Evolutionary conservation across 2,329 filamentous ascomycete species (phyloP).

Genomic region (Aspergillus alliaceus): DNA sequence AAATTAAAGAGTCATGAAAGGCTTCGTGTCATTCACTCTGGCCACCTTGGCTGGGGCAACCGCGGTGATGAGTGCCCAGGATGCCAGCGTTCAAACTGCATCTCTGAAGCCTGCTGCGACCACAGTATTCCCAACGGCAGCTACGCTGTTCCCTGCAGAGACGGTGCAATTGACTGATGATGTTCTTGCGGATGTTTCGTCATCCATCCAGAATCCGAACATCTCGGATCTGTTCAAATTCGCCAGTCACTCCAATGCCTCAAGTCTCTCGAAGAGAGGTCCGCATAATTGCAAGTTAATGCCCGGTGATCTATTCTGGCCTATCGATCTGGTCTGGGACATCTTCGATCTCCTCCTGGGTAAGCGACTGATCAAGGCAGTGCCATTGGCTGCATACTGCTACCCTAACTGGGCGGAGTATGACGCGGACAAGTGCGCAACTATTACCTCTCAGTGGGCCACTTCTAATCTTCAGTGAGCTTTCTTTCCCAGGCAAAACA

Average conservation of each 20-base stretch:
- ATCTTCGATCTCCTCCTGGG: slow-evolving; percentile 41
- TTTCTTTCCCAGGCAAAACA: too few relatives aligned
- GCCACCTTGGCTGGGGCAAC: slow-evolving; percentile 1
- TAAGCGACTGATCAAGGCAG: slow-evolving; percentile 30
- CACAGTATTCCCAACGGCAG: slow-evolving; percentile 17
- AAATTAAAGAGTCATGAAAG: not conserved
- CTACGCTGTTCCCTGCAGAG: slow-evolving; percentile 21
- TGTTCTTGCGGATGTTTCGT: slow-evolving; percentile 33
- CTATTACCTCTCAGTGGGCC: slow-evolving; percentile 30
- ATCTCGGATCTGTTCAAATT: slow-evolving; percentile 38
- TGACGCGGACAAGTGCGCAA: slow-evolving; percentile 31
- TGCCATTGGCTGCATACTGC: slow-evolving; percentile 35
- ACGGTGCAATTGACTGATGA: slow-evolving; percentile 37
- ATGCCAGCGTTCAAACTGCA: not conserved
- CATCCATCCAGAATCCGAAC: slow-evolving; percentile 24
- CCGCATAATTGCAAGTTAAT: slow-evolving; percentile 40
- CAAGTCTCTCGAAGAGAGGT: slow-evolving; percentile 27
- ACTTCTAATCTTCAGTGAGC: slow-evolving; percentile 14
- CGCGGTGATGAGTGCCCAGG: not conserved
- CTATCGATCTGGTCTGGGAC: slow-evolving; percentile 16
- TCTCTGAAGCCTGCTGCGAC: slow-evolving; percentile 12
- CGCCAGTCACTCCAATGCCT: slow-evolving; percentile 7
- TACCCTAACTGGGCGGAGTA: slow-evolving; percentile 35
- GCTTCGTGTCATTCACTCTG: not conserved
- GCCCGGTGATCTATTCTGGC: slow-evolving; percentile 23